Conservation (phyloP, 2,329 filamentous ascomycete species). For the Alternaria longipes region DNA sequence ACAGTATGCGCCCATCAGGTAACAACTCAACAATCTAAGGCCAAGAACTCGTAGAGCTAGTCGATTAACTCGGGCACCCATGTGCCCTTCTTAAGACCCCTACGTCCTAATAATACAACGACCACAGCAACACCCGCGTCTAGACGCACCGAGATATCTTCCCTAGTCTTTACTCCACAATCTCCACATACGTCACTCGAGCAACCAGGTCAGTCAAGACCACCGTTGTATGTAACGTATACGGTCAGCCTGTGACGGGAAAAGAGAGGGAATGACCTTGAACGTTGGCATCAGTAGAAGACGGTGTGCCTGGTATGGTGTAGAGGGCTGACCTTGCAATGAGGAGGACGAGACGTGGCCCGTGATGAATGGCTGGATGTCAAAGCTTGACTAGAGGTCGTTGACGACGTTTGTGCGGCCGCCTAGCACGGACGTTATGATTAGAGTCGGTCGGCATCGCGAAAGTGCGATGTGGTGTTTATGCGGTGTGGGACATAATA, state of each 20-base stretch:
- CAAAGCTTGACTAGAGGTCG: background rate
- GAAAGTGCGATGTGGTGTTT: background rate
- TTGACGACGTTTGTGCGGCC: background rate
- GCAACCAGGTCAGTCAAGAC: background rate
- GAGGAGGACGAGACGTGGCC: background rate
- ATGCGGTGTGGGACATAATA: background rate
- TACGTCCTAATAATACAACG: background rate
- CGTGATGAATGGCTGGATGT: background rate
- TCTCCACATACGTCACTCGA: slow-evolving; percentile 5
- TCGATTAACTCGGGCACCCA: background rate
- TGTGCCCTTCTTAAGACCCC: background rate
- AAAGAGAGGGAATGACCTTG: background rate
- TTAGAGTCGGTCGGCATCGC: background rate
- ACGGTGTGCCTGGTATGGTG: background rate
- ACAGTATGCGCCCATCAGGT: background rate
- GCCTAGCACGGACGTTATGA: background rate
- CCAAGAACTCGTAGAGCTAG: background rate
- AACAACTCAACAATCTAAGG: background rate
- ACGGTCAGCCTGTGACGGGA: background rate
- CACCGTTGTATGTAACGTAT: background rate
- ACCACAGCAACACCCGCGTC: background rate
- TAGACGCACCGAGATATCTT: background rate
- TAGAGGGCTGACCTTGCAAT: background rate
- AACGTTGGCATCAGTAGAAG: background rate
- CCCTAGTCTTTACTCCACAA: background rate